A percentile compares a stretch with the other conserved stretches of the same genome.
Evolutionary conservation across 148 eudicot genomes (phyloP).

Genomic region (Vaccinium corymbosum): DNA sequence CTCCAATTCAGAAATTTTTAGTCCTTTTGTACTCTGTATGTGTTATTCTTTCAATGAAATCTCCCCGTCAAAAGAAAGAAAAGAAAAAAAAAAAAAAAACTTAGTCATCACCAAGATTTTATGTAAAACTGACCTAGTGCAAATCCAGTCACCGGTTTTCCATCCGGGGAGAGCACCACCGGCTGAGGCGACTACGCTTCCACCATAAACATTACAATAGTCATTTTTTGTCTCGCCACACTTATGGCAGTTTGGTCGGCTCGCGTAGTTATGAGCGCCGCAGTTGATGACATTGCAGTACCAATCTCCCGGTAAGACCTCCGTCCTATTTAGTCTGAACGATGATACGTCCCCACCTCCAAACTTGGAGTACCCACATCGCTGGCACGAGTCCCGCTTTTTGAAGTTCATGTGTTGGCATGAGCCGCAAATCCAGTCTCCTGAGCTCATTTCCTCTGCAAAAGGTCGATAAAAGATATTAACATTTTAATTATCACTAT

Average conservation of each 20-base stretch:
- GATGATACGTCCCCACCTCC: conserved; percentile 28
- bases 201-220: conserved; percentile 24
- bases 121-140: conserved; percentile 42
- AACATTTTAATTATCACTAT: no score
- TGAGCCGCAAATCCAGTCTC: conserved; percentile 84
- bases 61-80: no score
- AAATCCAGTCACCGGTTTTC: conserved; percentile 88
- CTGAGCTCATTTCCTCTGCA: conserved; percentile 47
- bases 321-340: conserved; percentile 30
- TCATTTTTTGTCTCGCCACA: conserved; percentile 42
- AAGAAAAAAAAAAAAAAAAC: no score
- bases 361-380: conserved; percentile 50
- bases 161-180: conserved; percentile 61
- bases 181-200: conserved; percentile 31
- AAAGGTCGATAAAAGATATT: no score
- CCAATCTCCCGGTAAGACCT: conserved; percentile 80
- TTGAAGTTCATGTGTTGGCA: conserved; percentile 79
- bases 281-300: conserved; percentile 64
- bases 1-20: no score
- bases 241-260: conserved; percentile 56
- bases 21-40: no score
- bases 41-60: no score
- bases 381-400: conserved; percentile 61
- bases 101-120: no score
- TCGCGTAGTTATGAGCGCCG: conserved; percentile 83